A percentile compares a stretch with the other conserved stretches of the same genome.
These are phyloP conservation scores for Ophiostoma ulmi DNA, from an alignment of 2,329 filamentous ascomycete genomes.

Conservation along the genomic window DNA sequence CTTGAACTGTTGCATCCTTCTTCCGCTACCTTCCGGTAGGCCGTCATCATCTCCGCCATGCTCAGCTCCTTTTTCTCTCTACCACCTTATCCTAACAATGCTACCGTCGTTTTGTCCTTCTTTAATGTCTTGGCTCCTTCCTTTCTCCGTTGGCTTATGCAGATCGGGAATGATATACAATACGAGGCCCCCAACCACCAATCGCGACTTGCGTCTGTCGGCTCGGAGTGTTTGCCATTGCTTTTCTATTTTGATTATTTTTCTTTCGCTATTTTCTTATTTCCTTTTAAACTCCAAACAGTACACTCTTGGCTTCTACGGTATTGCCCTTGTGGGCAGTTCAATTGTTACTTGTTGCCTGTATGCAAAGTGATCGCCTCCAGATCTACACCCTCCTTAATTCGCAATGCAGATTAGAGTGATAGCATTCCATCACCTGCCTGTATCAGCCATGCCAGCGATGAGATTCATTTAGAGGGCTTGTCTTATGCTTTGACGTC, in stretches of 20 bases:
- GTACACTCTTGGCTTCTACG: not conserved
- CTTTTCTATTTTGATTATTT: not conserved
- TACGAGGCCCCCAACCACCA: not conserved
- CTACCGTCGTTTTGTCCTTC: not conserved
- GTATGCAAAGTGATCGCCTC: not conserved
- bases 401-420: not conserved
- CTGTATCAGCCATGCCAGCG: too few species aligned
- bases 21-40: not conserved
- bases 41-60: too few species aligned
- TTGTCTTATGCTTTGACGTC: too few species aligned
- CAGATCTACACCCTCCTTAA: not conserved
- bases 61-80: not conserved
- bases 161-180: not conserved
- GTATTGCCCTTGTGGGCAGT: not conserved
- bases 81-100: not conserved
- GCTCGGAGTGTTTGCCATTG: not conserved
- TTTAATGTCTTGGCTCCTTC: not conserved
- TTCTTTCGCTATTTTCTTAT: not conserved
- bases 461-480: too few species aligned
- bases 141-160: not conserved
- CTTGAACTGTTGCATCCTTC: too few species aligned
- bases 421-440: not conserved
- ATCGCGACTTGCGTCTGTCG: not conserved
- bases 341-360: not conserved
- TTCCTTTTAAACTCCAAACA: not conserved